Conservation (phyloP, 192 early-diverging fungal genomes). For the Chytriomyces sp. region DNA sequence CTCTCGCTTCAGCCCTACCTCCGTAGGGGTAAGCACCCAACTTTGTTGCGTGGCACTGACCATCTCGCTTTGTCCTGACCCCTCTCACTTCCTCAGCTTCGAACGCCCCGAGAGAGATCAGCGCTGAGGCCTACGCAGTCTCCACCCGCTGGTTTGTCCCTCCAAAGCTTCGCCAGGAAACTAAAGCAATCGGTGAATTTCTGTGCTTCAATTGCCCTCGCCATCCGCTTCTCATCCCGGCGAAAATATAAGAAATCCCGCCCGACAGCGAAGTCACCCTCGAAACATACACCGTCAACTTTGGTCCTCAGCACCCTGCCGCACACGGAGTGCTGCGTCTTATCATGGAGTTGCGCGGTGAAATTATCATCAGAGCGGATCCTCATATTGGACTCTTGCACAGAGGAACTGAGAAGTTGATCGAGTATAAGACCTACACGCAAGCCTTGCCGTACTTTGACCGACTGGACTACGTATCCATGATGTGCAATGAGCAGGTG, state of each 20-base stretch:
- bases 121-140: conserved; percentile 50
- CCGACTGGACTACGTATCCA: conserved; percentile 96
- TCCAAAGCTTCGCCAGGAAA: conserved; percentile 54
- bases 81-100: conserved; percentile 2
- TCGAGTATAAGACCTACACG: conserved; percentile 98
- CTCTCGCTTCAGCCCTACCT: neutral
- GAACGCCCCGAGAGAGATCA: conserved; percentile 32
- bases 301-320: conserved; percentile 99
- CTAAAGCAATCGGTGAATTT: conserved; percentile 43
- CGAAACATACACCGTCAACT: conserved; percentile 95
- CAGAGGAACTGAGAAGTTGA: conserved; percentile 98
- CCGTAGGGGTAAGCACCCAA: neutral
- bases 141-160: conserved; percentile 61
- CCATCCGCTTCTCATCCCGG: conserved; percentile 8
- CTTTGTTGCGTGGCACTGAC: no score
- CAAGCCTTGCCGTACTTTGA: conserved; percentile 99
- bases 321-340: conserved; percentile 95
- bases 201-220: neutral
- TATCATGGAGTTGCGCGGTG: conserved; percentile 92
- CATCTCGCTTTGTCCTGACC: no score
- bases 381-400: conserved; percentile 97
- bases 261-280: conserved; percentile 56
- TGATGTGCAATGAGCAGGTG: conserved; percentile 95
- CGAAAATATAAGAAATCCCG: conserved; percentile 44
- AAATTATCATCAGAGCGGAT: conserved; percentile 90